A percentile compares a stretch with the other conserved stretches of the same genome.
Evolutionary conservation across 2,329 filamentous ascomycete genomes (phyloP).

Genomic region (Microdochium nivale): DNA sequence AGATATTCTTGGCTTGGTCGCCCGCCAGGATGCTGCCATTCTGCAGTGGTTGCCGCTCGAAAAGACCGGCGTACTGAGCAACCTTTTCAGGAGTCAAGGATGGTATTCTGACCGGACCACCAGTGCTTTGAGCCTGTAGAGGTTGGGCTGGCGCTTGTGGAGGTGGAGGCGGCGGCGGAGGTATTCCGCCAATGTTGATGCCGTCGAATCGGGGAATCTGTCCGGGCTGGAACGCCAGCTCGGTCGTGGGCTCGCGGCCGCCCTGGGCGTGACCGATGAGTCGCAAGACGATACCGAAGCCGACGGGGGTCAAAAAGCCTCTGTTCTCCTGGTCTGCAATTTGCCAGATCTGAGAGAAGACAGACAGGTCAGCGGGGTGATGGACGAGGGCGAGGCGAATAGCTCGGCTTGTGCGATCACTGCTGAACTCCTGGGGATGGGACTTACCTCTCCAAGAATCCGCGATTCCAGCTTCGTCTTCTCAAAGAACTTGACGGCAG

Average conservation of each 20-base stretch:
- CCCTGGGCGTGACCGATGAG: constrained; percentile 95
- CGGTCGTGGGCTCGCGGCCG: constrained; percentile 69
- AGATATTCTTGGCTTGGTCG: constrained; percentile 85
- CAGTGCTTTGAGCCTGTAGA: constrained; percentile 49
- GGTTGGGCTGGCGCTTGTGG: constrained; percentile 37
- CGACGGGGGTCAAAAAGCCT: constrained; percentile 83
- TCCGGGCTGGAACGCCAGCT: constrained; percentile 75
- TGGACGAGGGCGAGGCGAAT: not conserved
- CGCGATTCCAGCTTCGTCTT: constrained; percentile 84
- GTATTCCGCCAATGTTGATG: constrained; percentile 35
- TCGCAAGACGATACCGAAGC: constrained; percentile 86
- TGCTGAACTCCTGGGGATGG: not conserved
- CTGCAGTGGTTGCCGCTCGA: constrained; percentile 78
- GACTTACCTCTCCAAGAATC: constrained; percentile 69
- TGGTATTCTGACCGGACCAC: constrained; percentile 75
- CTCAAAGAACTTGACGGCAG: constrained; percentile 96
- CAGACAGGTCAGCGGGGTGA: not conserved
- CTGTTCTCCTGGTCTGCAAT: constrained; percentile 96
- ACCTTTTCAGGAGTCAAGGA: constrained; percentile 83
- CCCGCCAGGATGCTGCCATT: constrained; percentile 67
- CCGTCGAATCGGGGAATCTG: constrained; percentile 92
- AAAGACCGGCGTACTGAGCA: constrained; percentile 78
- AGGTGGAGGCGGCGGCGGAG: constrained; percentile 41
- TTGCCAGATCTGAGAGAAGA: constrained; percentile 79
- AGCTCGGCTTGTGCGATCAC: not conserved